Base-by-base conservation (phyloP, 495 filamentous ascomycete genomes). In the Podospora tetraspora region DNA sequence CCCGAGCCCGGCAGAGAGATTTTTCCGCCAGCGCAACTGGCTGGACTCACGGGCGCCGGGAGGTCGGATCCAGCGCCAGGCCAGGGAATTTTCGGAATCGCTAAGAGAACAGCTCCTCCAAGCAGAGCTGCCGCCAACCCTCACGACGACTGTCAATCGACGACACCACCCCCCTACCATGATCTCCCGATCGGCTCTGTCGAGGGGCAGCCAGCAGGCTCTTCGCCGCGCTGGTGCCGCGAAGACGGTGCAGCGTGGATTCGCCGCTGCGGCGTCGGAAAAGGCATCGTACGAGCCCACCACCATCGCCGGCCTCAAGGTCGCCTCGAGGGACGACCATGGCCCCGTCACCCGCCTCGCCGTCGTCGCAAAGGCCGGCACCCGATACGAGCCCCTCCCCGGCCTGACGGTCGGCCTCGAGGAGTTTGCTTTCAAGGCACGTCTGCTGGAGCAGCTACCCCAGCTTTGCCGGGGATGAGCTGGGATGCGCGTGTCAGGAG, bases 381-480 rank as follows among this genome's bases (percentile, higher is more conserved):
- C 93, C 72, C 85, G 95, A 78, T 98, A 93, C 82, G 87, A 99
- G 84, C 85, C 88, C 59, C 84, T 90, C 68, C 96, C 95, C 72
- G 95, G 96, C 63, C 87, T 96, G 76, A 88, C 93, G 66, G 91
- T 96, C 71, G 94, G 90, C 29, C 84, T 99, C 70, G 90, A 95
- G 82, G 88, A 91, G 76, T 98, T 92, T 81, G 93, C 95, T 66
- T 99, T 97, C 90, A 94, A 95, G 91, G 95, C 95, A 78, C 68
- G 88, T 84, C 56, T 25, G 66, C 64, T 65, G 23, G 10, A 34
- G 25, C 22, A 34, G 25, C 22, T 52, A 57, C 21, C 34, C 59
- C 30, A 23, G 66, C 32, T 63, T 64, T 8, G 16, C 12, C 43
- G 16, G 43, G 19, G 32, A 43, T 12, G 63, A 16, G 56, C 16